Percentiles rank a stretch among this genome's conserved stretches.
Conservation (phyloP, 148 eudicot species). For the Persicaria maculosa region DNA sequence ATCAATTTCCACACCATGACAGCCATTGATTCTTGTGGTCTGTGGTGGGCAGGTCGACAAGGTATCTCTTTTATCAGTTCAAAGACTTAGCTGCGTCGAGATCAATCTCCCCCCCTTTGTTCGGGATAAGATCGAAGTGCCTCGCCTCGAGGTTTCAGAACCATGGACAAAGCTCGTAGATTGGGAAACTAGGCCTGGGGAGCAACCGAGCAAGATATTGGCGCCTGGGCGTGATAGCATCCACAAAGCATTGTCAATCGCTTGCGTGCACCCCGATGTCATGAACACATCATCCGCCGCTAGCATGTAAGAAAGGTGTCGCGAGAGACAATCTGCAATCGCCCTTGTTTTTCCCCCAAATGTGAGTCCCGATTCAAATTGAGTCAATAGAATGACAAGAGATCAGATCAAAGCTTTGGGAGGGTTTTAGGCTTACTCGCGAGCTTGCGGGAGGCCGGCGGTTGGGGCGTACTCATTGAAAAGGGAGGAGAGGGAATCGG, state of each 20-base stretch:
- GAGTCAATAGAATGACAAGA: too few relatives aligned
- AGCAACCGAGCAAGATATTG: slow-evolving; percentile 66
- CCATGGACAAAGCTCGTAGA: slow-evolving; percentile 80
- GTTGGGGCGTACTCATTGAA: slow-evolving; percentile 96
- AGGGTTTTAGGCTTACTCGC: too few relatives aligned
- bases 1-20: slow-evolving; percentile 44
- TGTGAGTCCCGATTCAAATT: not conserved
- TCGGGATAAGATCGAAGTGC: slow-evolving; percentile 62
- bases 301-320: slow-evolving; percentile 64
- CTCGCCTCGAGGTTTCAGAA: slow-evolving; percentile 69
- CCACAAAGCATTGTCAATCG: slow-evolving; percentile 69
- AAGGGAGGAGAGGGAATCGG: slow-evolving; percentile 35
- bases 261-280: slow-evolving; percentile 90
- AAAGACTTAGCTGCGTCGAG: slow-evolving; percentile 46
- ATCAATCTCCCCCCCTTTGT: slow-evolving; percentile 73
- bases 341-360: slow-evolving; percentile 42
- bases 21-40: slow-evolving; percentile 94
- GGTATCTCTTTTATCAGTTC: slow-evolving; percentile 50
- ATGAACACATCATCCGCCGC: slow-evolving; percentile 61
- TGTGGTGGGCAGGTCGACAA: slow-evolving; percentile 62
- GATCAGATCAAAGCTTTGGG: not conserved
- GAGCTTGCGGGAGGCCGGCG: slow-evolving; percentile 78
- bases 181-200: slow-evolving; percentile 93
- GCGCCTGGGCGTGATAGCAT: slow-evolving; percentile 64
- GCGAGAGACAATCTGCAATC: slow-evolving; percentile 68